Evolutionary conservation across 129 eudicot genomes (phyloP), one percentile per base, ranked within the genome.

Genomic region (Deinandra increscens): DNA sequence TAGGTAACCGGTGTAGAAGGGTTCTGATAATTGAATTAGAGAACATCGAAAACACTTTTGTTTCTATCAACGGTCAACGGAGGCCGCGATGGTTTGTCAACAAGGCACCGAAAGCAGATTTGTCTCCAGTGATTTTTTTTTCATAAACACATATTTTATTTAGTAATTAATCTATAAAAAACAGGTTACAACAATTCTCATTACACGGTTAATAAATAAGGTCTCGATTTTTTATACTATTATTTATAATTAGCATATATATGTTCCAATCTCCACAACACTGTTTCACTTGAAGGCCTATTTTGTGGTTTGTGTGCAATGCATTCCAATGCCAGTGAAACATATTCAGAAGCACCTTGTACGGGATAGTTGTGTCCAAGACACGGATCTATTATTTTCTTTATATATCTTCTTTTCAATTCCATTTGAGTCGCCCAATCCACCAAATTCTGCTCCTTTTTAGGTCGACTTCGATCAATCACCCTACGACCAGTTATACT

Each of bases 201-300:
- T n/a, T n/a, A n/a, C n/a, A n/a, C n/a, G n/a, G n/a, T n/a, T n/a
- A n/a, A n/a, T n/a, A n/a, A n/a, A n/a, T n/a, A n/a, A n/a, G n/a
- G n/a, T n/a, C n/a, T n/a, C n/a, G n/a, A n/a, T n/a, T n/a, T n/a
- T n/a, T n/a, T n/a, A n/a, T n/a, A n/a, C n/a, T n/a, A n/a, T n/a
- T n/a, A n/a, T n/a, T n/a, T n/a, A 3, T 22, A 20, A 75, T 51
- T 53, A 5, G 46, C 68, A 65, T 44, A 64, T 37, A 79, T 66
- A 17, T 60, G 64, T 55, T 48, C 58, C 69, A 73, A 29, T 48
- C 43, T 48, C 6, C 9, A 19, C 70, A 66, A 46, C n/a, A 79
- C 65, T 45, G 72, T 69, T n/a, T 72, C 74, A 60, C 68, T 72
- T 78, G 78, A 66, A 8, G 83, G 79, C 36, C 76, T 49, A 5